Base-by-base conservation (phyloP, 2,329 filamentous ascomycete species). In the Magnaporthiopsis poae region DNA sequence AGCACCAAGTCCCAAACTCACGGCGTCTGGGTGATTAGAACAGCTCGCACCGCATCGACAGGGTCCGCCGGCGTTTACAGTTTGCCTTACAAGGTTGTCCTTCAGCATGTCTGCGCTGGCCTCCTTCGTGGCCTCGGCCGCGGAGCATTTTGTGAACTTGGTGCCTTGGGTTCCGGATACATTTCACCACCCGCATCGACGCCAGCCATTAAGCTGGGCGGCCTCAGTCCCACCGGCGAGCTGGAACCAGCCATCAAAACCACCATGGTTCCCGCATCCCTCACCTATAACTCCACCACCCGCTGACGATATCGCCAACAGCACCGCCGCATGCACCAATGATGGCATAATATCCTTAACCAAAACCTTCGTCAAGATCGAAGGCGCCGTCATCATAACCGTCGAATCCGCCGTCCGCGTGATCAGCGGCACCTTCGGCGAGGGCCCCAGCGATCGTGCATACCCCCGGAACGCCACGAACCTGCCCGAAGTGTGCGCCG, bases 401-500 rank as follows among this genome's bases (percentile, higher is more conserved):
- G 25, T 76, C 69, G 70, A 73, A 13, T 67, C 71, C 61, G 67
- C 70, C 31, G 67, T 76, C 15, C 68, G 70, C 39, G 69, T 61
- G 12, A 18, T 66, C 27, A 70, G 70, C 56, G 68, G 68, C 65
- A 65, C 64, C 13, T 73, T 70, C 25, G 71, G 71, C 36, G 71
- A 74, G 60, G 71, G 68, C 11, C 60, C 66, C 2, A 62, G 61
- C 15, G 69, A 74, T 60, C 60, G 72, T 7, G 69, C 67, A 3
- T 76, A 70, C 66, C 74, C 71, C 0, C 66, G 36, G 13, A 71
- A 71, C 35, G 71, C 74, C 0, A 75, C 73, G 1, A 68, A 77
- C 66, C 71, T 79, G 8, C 77, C 77, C 0, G 74, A 73, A 15
- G 67, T 77, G 21, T 78, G 77, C 60, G 76, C 77, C 5, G 72